Evolutionary conservation across 306 rosid genomes (phyloP).

Genomic region (Cicer chorassanicum): DNA sequence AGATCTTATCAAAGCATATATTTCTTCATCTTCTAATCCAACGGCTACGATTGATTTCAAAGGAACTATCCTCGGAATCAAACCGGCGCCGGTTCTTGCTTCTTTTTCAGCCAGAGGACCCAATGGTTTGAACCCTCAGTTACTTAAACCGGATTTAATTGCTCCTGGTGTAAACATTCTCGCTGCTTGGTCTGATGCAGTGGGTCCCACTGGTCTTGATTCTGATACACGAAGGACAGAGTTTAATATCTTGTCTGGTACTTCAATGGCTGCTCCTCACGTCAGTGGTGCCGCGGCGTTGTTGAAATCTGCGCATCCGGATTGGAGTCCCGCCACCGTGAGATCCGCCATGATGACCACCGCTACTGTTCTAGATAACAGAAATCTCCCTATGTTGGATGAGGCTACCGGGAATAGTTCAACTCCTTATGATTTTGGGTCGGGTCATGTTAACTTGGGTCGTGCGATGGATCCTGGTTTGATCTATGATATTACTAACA

Average conservation of each 20-base stretch:
- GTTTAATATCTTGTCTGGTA: slow-evolving; percentile 84
- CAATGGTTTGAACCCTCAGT: slow-evolving; percentile 69
- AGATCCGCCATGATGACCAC: slow-evolving; percentile 95
- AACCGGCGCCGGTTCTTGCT: slow-evolving; percentile 88
- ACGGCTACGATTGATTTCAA: slow-evolving; percentile 75
- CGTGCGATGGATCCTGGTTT: slow-evolving; percentile 89
- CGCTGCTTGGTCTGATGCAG: slow-evolving; percentile 84
- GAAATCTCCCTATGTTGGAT: slow-evolving; percentile 59
- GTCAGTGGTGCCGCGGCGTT: slow-evolving; percentile 89
- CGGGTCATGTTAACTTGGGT: slow-evolving; percentile 76
- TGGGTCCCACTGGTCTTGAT: slow-evolving; percentile 81
- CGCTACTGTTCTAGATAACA: slow-evolving; percentile 58
- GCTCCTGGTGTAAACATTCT: slow-evolving; percentile 92
- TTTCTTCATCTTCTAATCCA: slow-evolving; percentile 56
- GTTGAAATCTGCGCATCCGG: slow-evolving; percentile 84
- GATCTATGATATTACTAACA: slow-evolving; percentile 64
- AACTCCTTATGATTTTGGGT: slow-evolving; percentile 75
- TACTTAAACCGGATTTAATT: slow-evolving; percentile 83
- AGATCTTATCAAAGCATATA: slow-evolving; percentile 65
- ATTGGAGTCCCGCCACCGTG: slow-evolving; percentile 89
- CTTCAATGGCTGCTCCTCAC: slow-evolving; percentile 96
- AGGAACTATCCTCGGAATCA: slow-evolving; percentile 81
- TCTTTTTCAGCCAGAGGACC: slow-evolving; percentile 88
- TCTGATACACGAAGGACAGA: slow-evolving; percentile 68
- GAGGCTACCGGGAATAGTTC: slow-evolving; percentile 72